Percentiles rank a stretch among this genome's conserved stretches.
phyloP scores from a whole-genome alignment of 2,329 filamentous ascomycete species.

The Colletotrichum sojae region DNA sequence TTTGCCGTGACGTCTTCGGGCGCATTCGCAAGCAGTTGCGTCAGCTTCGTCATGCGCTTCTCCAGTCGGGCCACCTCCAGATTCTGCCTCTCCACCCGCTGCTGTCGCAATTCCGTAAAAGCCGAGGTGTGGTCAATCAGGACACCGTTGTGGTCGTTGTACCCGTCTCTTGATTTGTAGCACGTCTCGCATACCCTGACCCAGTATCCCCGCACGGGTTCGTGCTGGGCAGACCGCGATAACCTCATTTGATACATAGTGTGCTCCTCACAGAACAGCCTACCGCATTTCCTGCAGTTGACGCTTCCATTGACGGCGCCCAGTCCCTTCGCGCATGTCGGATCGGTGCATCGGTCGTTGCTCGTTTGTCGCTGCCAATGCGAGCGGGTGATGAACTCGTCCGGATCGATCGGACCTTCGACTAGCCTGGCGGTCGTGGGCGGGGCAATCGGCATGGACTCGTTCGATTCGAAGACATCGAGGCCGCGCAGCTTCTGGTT shows the following conservation, averaged over 20 bases:
- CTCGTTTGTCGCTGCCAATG: conserved; percentile 89
- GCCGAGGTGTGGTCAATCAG: conserved; percentile 79
- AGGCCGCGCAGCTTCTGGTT: conserved; percentile 95
- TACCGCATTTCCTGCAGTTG: conserved; percentile 94
- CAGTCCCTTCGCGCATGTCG: conserved; percentile 84
- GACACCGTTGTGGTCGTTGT: conserved; percentile 87
- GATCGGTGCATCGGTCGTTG: conserved; percentile 88
- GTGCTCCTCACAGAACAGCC: conserved; percentile 95
- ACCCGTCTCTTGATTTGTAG: conserved; percentile 95
- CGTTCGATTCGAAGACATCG: conserved; percentile 95
- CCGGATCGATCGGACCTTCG: conserved; percentile 76
- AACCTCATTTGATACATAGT: conserved; percentile 99
- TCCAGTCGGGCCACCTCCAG: conserved; percentile 92
- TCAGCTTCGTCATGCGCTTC: conserved; percentile 91
- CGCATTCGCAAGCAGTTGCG: conserved; percentile 83
- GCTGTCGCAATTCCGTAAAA: conserved; percentile 80
- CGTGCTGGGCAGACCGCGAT: conserved; percentile 88
- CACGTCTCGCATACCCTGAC: conserved; percentile 98
- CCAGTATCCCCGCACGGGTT: conserved; percentile 92
- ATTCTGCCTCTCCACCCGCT: conserved; percentile 85
- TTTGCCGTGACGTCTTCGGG: conserved; percentile 74
- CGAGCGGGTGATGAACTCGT: conserved; percentile 87
- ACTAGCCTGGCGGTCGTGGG: conserved; percentile 55
- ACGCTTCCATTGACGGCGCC: conserved; percentile 86
- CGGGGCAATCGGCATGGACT: conserved; percentile 62